phyloP scores from a whole-genome alignment of 2,329 filamentous ascomycete genomes.

The Pseudogymnoascus sp. region DNA sequence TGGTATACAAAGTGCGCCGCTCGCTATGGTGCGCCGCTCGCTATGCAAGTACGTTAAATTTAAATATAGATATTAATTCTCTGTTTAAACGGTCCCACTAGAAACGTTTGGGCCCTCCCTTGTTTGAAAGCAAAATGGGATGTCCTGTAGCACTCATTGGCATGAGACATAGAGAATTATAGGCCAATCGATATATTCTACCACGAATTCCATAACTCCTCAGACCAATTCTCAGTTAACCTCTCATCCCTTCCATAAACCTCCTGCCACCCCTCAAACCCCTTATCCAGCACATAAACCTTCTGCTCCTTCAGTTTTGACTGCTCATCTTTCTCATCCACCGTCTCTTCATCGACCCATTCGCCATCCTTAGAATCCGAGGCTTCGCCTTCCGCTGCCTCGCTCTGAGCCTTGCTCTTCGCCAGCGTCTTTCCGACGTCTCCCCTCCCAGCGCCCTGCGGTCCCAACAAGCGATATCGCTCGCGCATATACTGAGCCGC shows the following conservation, averaged over 20 bases:
- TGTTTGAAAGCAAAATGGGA: too few species aligned
- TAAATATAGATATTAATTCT: too few species aligned
- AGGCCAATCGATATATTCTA: background rate
- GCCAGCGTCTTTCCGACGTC: conserved; percentile 16
- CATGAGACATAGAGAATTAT: background rate
- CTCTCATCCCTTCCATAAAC: conserved; percentile 67
- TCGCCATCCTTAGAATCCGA: conserved; percentile 29
- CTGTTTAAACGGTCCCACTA: too few species aligned
- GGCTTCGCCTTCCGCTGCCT: conserved; percentile 26
- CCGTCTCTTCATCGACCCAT: conserved; percentile 20
- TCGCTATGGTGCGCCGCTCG: too few species aligned
- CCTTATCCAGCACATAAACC: conserved; percentile 73
- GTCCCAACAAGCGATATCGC: conserved; percentile 43
- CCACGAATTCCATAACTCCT: conserved; percentile 66
- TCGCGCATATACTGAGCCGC: conserved; percentile 74
- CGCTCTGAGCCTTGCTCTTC: conserved; percentile 17
- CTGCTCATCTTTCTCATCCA: conserved; percentile 18
- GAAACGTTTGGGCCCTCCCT: too few species aligned
- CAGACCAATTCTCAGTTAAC: conserved; percentile 76
- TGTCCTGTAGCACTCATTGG: too few species aligned
- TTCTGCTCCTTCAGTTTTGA: conserved; percentile 47
- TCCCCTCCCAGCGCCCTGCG: conserved; percentile 17
- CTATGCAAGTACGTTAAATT: too few species aligned
- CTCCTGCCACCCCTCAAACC: conserved; percentile 88
- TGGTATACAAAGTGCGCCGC: too few species aligned